Evolutionary conservation across 495 filamentous ascomycete genomes (phyloP).

Genomic region (Podospora fimiseda): DNA sequence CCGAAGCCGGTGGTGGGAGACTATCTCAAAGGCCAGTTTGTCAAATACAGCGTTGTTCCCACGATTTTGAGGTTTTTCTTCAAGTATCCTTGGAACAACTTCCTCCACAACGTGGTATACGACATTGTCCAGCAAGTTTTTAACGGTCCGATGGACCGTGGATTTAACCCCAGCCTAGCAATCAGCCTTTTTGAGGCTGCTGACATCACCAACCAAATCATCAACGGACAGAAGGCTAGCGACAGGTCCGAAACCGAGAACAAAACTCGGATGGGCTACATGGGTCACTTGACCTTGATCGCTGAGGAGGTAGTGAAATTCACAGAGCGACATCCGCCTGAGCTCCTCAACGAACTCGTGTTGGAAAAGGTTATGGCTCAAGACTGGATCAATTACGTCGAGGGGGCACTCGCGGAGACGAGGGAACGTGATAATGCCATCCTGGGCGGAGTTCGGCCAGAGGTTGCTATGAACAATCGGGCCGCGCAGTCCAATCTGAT

Average conservation of each 20-base stretch:
- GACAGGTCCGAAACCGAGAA: slow-evolving; percentile 73
- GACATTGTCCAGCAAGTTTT: slow-evolving; percentile 99
- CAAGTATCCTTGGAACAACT: slow-evolving; percentile 99
- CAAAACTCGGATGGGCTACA: slow-evolving; percentile 92
- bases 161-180: slow-evolving; percentile 87
- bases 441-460: slow-evolving; percentile 90
- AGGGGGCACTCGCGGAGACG: slow-evolving; percentile 88
- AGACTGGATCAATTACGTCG: slow-evolving; percentile 93
- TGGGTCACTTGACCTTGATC: slow-evolving; percentile 96
- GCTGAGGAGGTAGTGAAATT: slow-evolving; percentile 99
- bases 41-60: slow-evolving; percentile 87
- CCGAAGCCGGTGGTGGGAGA: slow-evolving; percentile 88
- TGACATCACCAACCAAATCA: slow-evolving; percentile 82
- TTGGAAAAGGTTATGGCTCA: slow-evolving; percentile 80
- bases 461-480: slow-evolving; percentile 59
- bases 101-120: slow-evolving; percentile 98
- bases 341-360: slow-evolving; percentile 75
- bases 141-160: slow-evolving; percentile 95
- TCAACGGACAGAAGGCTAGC: slow-evolving; percentile 79
- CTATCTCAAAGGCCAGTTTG: slow-evolving; percentile 93
- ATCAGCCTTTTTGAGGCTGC: slow-evolving; percentile 88
- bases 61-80: slow-evolving; percentile 98
- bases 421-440: slow-evolving; percentile 96
- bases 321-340: slow-evolving; percentile 85
- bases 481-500: slow-evolving; percentile 24